phyloP scores from a whole-genome alignment of 176 grass and related monocot genomes.

The Thinopyrum elongatum region DNA sequence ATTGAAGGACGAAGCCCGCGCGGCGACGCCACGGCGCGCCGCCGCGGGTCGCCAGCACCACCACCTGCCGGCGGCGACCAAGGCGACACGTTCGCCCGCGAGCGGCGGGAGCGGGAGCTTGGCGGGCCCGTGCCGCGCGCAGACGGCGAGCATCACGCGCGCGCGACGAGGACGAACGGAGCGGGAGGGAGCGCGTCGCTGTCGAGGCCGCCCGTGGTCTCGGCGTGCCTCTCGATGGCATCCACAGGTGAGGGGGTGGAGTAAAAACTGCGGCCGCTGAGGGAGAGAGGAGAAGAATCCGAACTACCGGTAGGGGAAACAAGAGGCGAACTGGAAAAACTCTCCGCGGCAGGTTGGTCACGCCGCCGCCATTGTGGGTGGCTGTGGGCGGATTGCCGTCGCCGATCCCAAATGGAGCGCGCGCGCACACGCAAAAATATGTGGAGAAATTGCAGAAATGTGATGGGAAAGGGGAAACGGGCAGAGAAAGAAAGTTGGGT shows the following conservation, averaged over 20 bases:
- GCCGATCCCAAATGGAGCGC: slow-evolving; percentile 20
- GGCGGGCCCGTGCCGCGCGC: slow-evolving; percentile 37
- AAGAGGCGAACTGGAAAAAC: neutral
- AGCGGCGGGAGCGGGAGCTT: slow-evolving; percentile 33
- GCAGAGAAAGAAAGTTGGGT: neutral
- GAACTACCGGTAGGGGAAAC: neutral
- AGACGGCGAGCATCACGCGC: slow-evolving; percentile 62
- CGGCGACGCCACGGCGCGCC: slow-evolving; percentile 34
- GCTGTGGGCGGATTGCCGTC: slow-evolving; percentile 14
- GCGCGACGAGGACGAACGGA: neutral
- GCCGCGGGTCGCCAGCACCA: slow-evolving; percentile 20
- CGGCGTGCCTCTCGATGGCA: slow-evolving; percentile 38
- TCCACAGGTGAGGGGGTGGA: slow-evolving; percentile 25
- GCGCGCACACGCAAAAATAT: neutral
- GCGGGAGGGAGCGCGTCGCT: neutral
- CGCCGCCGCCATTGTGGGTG: neutral
- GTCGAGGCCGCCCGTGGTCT: slow-evolving; percentile 11
- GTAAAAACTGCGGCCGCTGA: neutral
- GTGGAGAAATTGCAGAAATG: neutral
- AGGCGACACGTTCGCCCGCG: slow-evolving; percentile 19
- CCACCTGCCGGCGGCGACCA: slow-evolving; percentile 35
- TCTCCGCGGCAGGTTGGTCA: slow-evolving; percentile 4
- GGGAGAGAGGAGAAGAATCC: neutral
- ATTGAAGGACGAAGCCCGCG: slow-evolving; percentile 49
- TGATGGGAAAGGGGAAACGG: neutral